Conservation (phyloP, 805 yeast genomes). For the Starmera amethionina region DNA sequence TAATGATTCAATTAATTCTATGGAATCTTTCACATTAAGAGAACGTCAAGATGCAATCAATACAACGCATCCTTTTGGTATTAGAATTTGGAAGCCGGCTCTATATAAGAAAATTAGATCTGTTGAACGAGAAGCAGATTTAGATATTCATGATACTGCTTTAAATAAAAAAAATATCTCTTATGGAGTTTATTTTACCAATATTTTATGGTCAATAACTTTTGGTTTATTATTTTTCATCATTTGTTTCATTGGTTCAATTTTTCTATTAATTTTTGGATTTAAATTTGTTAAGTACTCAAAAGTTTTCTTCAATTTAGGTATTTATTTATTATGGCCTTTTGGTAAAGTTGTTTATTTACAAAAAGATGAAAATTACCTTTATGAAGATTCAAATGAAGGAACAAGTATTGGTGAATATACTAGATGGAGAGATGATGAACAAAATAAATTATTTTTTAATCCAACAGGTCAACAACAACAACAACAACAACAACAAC, state of each 20-base stretch:
- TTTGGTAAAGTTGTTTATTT: constrained; percentile 85
- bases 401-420: constrained; percentile 82
- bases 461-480: constrained; percentile 19
- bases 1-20: constrained; percentile 30
- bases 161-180: constrained; percentile 33
- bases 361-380: constrained; percentile 67
- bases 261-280: constrained; percentile 33
- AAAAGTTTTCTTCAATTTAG: constrained; percentile 47
- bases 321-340: constrained; percentile 68
- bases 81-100: constrained; percentile 98
- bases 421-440: constrained; percentile 73
- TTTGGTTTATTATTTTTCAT: constrained; percentile 57
- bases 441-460: constrained; percentile 72
- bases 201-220: constrained; percentile 62
- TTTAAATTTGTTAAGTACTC: constrained; percentile 54
- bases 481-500: constrained; percentile 16
- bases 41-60: constrained; percentile 96
- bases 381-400: constrained; percentile 79
- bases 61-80: constrained; percentile 96
- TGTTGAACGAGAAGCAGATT: constrained; percentile 83
- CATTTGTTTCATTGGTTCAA: constrained; percentile 39
- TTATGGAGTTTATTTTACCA: constrained; percentile 56
- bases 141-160: constrained; percentile 79
- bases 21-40: constrained; percentile 78
- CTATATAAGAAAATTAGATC: constrained; percentile 87